Evolutionary conservation across 345 rosid genomes (phyloP).

Genomic region (Salix purpurea): DNA sequence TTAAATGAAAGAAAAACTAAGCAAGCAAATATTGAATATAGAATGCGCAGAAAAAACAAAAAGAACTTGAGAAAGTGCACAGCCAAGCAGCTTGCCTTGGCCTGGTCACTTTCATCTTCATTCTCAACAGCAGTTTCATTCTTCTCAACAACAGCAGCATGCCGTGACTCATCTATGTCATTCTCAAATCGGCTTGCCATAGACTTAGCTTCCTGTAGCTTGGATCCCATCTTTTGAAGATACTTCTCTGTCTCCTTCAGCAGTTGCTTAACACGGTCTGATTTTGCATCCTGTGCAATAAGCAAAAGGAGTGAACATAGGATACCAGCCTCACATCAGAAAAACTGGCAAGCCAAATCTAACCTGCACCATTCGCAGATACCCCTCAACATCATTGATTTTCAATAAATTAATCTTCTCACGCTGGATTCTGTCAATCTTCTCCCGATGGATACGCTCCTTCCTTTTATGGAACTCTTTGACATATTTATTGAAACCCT

Average conservation of each 20-base stretch:
- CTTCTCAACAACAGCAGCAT: constrained; percentile 41
- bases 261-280: constrained; percentile 86
- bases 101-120: constrained; percentile 87
- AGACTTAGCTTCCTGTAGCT: constrained; percentile 67
- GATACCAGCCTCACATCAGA: background rate
- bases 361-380: constrained; percentile 95
- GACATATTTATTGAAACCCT: constrained; percentile 76
- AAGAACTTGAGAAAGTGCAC: constrained; percentile 11
- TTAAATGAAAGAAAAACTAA: constrained; percentile 2
- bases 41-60: background rate
- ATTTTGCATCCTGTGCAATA: constrained; percentile 68
- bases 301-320: constrained; percentile 9
- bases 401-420: constrained; percentile 89
- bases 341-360: constrained; percentile 18
- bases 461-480: constrained; percentile 90
- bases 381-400: constrained; percentile 95
- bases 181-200: constrained; percentile 51
- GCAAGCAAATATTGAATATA: background rate
- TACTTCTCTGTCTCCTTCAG: constrained; percentile 91
- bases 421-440: constrained; percentile 89
- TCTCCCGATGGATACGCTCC: constrained; percentile 87
- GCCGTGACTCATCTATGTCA: constrained; percentile 55
- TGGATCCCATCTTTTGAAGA: constrained; percentile 84
- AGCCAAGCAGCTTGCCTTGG: constrained; percentile 54
- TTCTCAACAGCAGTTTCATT: constrained; percentile 59